Conservation (phyloP, 2,329 filamentous ascomycete species). For the Calonectria hongkongensis region DNA sequence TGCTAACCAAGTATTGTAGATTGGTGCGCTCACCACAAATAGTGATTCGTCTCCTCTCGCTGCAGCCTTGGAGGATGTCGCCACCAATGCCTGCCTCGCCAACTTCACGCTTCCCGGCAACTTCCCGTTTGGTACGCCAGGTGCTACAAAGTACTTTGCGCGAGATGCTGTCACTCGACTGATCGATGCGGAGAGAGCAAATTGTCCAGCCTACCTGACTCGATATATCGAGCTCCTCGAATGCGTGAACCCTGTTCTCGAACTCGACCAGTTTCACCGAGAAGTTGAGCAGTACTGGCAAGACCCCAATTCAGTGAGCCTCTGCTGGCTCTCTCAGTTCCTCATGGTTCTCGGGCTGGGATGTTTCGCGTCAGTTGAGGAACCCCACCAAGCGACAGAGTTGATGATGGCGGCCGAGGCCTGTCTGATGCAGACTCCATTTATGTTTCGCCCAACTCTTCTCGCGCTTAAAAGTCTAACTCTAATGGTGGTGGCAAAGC, state of each 20-base stretch:
- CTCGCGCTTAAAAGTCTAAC: constrained; percentile 56
- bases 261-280: constrained; percentile 53
- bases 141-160: constrained; percentile 58
- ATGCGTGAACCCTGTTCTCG: constrained; percentile 60
- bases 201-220: constrained; percentile 54
- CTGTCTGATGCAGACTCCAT: constrained; percentile 61
- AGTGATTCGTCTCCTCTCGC: constrained; percentile 54
- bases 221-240: constrained; percentile 59
- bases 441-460: constrained; percentile 61
- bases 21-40: constrained; percentile 51
- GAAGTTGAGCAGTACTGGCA: constrained; percentile 59
- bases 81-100: constrained; percentile 60
- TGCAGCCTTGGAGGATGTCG: constrained; percentile 57
- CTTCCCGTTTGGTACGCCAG: constrained; percentile 62
- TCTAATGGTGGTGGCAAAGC: constrained; percentile 61
- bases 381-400: constrained; percentile 58
- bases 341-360: constrained; percentile 61
- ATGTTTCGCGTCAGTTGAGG: constrained; percentile 57
- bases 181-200: constrained; percentile 54
- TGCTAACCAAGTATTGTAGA: constrained; percentile 45
- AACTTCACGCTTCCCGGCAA: constrained; percentile 61
- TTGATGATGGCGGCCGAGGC: constrained; percentile 62
- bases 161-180: constrained; percentile 58
- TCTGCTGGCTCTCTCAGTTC: constrained; percentile 60
- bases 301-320: constrained; percentile 54